These are phyloP conservation scores for Ophiosphaerella narmari DNA, from an alignment of 2,329 filamentous ascomycete species.

Conservation along the genomic window DNA sequence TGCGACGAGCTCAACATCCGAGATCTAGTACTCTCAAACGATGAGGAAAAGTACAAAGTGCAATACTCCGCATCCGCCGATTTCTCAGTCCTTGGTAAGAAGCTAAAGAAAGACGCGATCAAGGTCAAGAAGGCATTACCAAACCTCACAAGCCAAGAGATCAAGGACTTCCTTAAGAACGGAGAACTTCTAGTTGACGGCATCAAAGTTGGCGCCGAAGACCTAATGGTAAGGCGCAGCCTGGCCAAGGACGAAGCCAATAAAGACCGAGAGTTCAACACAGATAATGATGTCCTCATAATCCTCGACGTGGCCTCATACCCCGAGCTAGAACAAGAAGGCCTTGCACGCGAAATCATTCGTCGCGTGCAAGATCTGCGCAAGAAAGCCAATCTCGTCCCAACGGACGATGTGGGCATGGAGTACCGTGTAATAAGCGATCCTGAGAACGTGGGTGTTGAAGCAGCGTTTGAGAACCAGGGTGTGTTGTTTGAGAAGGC, in stretches of 20 bases:
- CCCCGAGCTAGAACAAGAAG: constrained; percentile 84
- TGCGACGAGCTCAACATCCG: constrained; percentile 89
- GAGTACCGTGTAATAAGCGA: constrained; percentile 83
- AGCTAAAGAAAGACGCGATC: constrained; percentile 91
- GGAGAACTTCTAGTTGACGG: constrained; percentile 83
- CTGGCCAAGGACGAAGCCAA: constrained; percentile 73
- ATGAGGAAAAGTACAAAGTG: constrained; percentile 90
- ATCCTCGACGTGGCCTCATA: constrained; percentile 85
- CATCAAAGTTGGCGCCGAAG: constrained; percentile 79
- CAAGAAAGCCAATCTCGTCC: constrained; percentile 88
- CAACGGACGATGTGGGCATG: constrained; percentile 95
- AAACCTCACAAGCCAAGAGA: constrained; percentile 74
- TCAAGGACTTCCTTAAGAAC: constrained; percentile 74
- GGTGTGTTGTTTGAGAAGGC: constrained; percentile 73
- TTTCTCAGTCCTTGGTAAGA: constrained; percentile 94
- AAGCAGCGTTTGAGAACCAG: constrained; percentile 71
- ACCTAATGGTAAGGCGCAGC: constrained; percentile 80
- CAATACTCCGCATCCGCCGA: constrained; percentile 89
- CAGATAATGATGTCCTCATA: constrained; percentile 85
- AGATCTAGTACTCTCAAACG: constrained; percentile 79
- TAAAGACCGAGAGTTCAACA: constrained; percentile 81
- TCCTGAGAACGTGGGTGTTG: constrained; percentile 75
- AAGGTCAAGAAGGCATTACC: constrained; percentile 92
- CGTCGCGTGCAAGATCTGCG: constrained; percentile 88
- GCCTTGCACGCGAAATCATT: constrained; percentile 88